A percentile compares a stretch with the other conserved stretches of the same genome.
These are phyloP conservation scores for Hibiscus tridactylites DNA, from an alignment of 345 rosid species.

Conservation along the genomic window DNA sequence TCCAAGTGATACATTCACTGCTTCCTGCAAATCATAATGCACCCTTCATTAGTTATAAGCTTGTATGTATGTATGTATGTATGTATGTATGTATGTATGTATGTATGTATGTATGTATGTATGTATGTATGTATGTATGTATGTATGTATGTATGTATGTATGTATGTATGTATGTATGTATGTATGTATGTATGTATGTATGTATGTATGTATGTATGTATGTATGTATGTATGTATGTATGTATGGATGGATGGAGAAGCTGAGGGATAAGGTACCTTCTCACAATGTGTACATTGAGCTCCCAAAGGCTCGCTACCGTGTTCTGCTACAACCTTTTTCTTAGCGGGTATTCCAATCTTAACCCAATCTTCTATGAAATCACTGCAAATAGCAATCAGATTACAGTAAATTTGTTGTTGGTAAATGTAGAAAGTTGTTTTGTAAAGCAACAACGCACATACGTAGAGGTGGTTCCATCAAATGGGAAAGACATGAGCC, in stretches of 20 bases:
- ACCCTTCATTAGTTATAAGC: background rate
- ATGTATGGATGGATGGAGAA: background rate
- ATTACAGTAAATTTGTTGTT: background rate
- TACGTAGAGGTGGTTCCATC: constrained; percentile 78
- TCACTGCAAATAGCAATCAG: constrained; percentile 44
- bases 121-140: too few species aligned
- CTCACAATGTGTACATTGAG: constrained; percentile 61
- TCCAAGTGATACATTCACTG: constrained; percentile 89
- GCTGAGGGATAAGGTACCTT: constrained; percentile 38
- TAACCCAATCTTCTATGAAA: constrained; percentile 97
- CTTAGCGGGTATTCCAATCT: constrained; percentile 68
- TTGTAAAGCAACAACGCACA: background rate
- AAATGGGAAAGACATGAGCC: constrained; percentile 73
- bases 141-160: background rate
- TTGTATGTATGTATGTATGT: background rate
- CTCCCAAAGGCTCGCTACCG: constrained; percentile 26
- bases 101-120: too few species aligned
- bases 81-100: background rate
- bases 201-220: too few species aligned
- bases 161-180: too few species aligned
- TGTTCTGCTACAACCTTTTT: constrained; percentile 46
- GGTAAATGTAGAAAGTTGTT: background rate
- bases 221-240: background rate
- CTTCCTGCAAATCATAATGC: constrained; percentile 48
- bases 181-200: too few species aligned